A percentile compares a stretch with the other conserved stretches of the same genome.
Evolutionary conservation across 441 rosid genomes (phyloP).

Genomic region (Corymbia calophylla): DNA sequence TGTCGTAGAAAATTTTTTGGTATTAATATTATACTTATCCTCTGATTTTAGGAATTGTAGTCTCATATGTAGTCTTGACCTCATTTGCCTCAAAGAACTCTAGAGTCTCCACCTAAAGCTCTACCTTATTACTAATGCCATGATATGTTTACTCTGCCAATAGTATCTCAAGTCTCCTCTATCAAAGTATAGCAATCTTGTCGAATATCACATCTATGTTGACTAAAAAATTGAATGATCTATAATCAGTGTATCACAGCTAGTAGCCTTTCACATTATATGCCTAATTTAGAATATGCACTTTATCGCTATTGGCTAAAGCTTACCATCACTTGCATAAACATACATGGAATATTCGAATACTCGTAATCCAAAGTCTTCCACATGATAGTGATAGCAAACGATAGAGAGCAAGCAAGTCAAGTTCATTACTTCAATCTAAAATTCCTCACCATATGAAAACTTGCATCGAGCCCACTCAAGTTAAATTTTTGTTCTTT

Average conservation of each 20-base stretch:
- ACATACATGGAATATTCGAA: too few relatives aligned
- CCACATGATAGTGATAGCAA: too few relatives aligned
- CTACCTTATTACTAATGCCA: not conserved
- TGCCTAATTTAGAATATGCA: not conserved
- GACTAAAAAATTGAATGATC: not conserved
- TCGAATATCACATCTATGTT: not conserved
- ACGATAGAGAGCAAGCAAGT: too few relatives aligned
- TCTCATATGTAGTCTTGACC: not conserved
- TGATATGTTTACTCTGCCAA: accelerated
- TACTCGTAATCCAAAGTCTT: too few relatives aligned
- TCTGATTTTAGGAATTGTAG: not conserved
- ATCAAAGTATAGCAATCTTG: not conserved
- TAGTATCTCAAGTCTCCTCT: not conserved
- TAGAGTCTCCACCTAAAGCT: not conserved
- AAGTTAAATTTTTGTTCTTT: too few relatives aligned
- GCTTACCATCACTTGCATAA: not conserved
- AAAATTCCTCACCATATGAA: too few relatives aligned
- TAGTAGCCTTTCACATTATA: not conserved
- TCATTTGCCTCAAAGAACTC: not conserved
- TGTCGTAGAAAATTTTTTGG: too few relatives aligned
- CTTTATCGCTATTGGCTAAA: not conserved
- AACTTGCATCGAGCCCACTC: too few relatives aligned
- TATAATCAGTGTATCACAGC: not conserved
- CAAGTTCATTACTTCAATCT: too few relatives aligned
- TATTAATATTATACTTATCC: too few relatives aligned